Conservation (phyloP, 1,139 yeast species). For the Debaryomyces subglobosus region DNA sequence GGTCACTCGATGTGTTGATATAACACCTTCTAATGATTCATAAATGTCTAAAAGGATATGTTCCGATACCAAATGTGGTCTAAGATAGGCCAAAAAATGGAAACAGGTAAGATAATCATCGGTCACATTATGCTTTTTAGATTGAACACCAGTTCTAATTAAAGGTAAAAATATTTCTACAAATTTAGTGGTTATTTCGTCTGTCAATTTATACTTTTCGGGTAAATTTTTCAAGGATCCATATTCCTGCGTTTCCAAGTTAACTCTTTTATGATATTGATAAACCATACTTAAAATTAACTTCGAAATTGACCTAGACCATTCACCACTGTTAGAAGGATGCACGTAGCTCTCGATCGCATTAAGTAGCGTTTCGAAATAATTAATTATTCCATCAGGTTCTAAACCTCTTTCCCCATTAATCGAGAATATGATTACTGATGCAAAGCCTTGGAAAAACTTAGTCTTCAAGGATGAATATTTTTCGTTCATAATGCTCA, state of each 20-base stretch:
- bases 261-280: conserved; percentile 60
- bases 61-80: conserved; percentile 66
- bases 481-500: conserved; percentile 47
- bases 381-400: conserved; percentile 53
- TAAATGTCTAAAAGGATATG: conserved; percentile 73
- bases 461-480: conserved; percentile 42
- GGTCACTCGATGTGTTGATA: conserved; percentile 79
- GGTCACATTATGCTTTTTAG: conserved; percentile 64
- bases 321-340: conserved; percentile 86
- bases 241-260: conserved; percentile 47
- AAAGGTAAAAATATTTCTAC: conserved; percentile 60
- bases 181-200: conserved; percentile 48
- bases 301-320: conserved; percentile 76
- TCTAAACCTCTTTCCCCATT: conserved; percentile 49
- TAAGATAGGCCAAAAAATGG: conserved; percentile 64
- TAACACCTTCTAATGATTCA: conserved; percentile 79
- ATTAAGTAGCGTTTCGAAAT: conserved; percentile 58
- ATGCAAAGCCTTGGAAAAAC: conserved; percentile 62
- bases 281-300: conserved; percentile 58
- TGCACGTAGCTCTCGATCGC: conserved; percentile 86
- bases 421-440: conserved; percentile 66
- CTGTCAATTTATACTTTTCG: conserved; percentile 44
- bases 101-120: conserved; percentile 64
- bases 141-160: conserved; percentile 75
- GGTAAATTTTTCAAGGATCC: conserved; percentile 52